Conservation (phyloP, 345 rosid genomes). For the Moringa oleifera region DNA sequence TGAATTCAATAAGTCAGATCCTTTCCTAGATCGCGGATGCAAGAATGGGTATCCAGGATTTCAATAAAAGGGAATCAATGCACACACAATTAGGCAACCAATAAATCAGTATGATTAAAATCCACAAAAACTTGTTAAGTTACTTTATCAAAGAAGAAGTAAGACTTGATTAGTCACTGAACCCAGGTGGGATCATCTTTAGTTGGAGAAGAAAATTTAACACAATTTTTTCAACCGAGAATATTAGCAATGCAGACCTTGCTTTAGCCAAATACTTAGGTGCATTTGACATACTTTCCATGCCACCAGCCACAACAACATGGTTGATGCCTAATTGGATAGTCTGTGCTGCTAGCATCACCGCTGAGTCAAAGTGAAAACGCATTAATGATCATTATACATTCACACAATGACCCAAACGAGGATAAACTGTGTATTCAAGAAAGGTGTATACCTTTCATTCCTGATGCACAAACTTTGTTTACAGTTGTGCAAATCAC, state of each 20-base stretch:
- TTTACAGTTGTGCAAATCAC: constrained; percentile 86
- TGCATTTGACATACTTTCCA: constrained; percentile 97
- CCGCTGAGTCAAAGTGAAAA: constrained; percentile 38
- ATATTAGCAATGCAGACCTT: constrained; percentile 36
- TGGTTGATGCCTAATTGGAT: constrained; percentile 78
- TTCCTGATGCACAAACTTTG: constrained; percentile 94
- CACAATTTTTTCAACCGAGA: not conserved
- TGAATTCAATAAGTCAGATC: not conserved
- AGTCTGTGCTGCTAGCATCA: constrained; percentile 83
- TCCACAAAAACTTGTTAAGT: not conserved
- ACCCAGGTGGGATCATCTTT: not conserved
- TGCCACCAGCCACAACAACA: constrained; percentile 92
- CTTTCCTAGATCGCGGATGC: not conserved
- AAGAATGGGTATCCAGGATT: not conserved
- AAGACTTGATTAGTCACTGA: not conserved
- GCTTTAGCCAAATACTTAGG: constrained; percentile 89
- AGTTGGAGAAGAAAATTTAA: not conserved
- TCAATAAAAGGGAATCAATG: not conserved
- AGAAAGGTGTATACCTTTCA: constrained; percentile 55
- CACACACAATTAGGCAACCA: not conserved
- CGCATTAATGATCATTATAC: not conserved
- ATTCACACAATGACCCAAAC: constrained; percentile 4
- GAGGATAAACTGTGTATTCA: not conserved
- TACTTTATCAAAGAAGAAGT: not conserved
- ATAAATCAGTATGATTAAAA: not conserved